phyloP scores from a whole-genome alignment of 2,329 filamentous ascomycete genomes.

The Aureobasidium subglaciale region DNA sequence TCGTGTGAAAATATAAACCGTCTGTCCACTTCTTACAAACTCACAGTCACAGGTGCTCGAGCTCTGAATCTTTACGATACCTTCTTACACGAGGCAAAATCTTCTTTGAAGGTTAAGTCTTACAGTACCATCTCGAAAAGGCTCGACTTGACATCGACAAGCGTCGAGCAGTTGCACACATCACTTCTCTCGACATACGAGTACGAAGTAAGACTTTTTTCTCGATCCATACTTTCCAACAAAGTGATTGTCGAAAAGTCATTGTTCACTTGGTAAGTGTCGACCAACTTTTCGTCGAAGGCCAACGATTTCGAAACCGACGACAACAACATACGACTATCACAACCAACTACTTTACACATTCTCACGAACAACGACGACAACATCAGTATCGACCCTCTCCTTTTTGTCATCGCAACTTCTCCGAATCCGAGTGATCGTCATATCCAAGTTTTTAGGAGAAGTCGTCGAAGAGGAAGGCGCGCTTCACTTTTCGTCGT shows the following conservation, averaged over 20 bases:
- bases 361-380: not conserved
- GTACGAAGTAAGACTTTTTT: too few relatives aligned
- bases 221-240: too few relatives aligned
- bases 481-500: not conserved
- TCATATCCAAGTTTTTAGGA: not conserved
- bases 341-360: not conserved
- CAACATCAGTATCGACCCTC: not conserved
- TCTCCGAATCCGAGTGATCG: not conserved
- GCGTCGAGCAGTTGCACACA: too few relatives aligned
- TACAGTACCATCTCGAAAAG: too few relatives aligned
- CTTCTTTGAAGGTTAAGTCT: too few relatives aligned
- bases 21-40: too few relatives aligned
- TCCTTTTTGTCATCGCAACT: not conserved
- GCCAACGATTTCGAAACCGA: not conserved
- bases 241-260: too few relatives aligned
- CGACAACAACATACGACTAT: not conserved
- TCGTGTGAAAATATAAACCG: too few relatives aligned
- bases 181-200: too few relatives aligned
- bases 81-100: too few relatives aligned
- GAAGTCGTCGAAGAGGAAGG: not conserved
- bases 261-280: not conserved
- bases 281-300: not conserved
- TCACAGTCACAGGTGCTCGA: too few relatives aligned
- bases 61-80: too few relatives aligned
- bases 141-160: not conserved